A percentile compares a stretch with the other conserved stretches of the same genome.
phyloP scores from a whole-genome alignment of 768 basidiomycete genomes.

The Bullera alba region DNA sequence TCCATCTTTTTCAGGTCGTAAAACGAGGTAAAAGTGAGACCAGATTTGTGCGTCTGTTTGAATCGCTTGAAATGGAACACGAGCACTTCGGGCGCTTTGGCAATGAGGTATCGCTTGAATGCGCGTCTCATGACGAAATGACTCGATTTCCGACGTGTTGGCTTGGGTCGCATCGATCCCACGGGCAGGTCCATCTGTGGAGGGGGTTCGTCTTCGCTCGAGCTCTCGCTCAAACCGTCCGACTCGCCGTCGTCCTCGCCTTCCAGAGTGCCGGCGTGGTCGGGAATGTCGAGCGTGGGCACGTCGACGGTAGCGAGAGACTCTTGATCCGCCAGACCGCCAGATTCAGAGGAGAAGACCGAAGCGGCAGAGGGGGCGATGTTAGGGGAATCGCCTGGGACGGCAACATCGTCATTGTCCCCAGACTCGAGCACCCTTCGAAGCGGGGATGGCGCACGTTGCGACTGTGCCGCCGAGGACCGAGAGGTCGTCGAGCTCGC shows the following conservation, averaged over 20 bases:
- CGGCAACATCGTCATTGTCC: neutral
- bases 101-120: conserved; percentile 91
- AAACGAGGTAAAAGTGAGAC: conserved; percentile 40
- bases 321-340: too few relatives aligned
- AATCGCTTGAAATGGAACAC: conserved; percentile 92
- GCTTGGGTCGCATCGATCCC: conserved; percentile 17
- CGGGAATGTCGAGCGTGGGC: neutral
- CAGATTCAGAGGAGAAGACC: conserved; percentile 1
- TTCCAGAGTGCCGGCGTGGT: neutral
- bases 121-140: conserved; percentile 74
- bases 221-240: conserved; percentile 34
- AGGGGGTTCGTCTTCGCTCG: conserved; percentile 21
- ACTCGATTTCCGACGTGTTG: conserved; percentile 42
- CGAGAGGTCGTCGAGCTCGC: neutral
- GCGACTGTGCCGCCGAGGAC: neutral
- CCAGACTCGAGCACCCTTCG: conserved; percentile 15
- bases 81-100: conserved; percentile 66
- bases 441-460: conserved; percentile 30
- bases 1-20: conserved; percentile 55
- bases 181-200: neutral
- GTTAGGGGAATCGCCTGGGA: neutral
- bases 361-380: too few relatives aligned
- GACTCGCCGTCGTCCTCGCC: conserved; percentile 4
- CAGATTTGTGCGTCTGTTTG: conserved; percentile 64
- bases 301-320: conserved; percentile 2